Conservation (phyloP, 345 rosid genomes). For the Erysimum cheiranthoides region DNA sequence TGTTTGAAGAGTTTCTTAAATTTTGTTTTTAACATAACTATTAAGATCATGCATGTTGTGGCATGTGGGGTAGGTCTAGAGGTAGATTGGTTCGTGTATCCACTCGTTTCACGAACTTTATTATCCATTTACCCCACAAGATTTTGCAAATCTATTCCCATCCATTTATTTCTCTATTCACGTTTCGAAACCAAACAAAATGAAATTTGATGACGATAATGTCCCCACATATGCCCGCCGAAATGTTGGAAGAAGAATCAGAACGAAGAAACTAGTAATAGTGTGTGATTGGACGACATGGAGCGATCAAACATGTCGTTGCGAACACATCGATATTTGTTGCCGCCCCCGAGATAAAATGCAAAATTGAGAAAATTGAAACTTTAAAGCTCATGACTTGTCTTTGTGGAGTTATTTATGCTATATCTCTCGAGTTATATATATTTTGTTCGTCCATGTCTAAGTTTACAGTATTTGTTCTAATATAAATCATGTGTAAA, state of each 20-base stretch:
- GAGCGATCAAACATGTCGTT: constrained; percentile 15
- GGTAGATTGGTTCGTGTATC: constrained; percentile 26
- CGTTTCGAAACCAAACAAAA: constrained; percentile 33
- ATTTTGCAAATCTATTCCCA: constrained; percentile 37
- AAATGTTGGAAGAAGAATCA: constrained; percentile 12
- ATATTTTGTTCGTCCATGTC: not conserved
- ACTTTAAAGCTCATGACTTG: constrained; percentile 5
- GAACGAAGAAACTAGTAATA: not conserved
- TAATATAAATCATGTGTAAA: not conserved
- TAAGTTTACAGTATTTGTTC: not conserved
- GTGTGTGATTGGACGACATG: constrained; percentile 24
- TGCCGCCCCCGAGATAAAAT: not conserved
- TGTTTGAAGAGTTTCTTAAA: not conserved
- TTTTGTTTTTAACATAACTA: not conserved
- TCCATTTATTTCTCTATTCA: constrained; percentile 33
- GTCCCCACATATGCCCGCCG: constrained; percentile 11
- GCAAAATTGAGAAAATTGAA: not conserved
- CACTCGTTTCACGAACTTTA: constrained; percentile 31
- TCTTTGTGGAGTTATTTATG: no score
- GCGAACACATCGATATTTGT: not conserved
- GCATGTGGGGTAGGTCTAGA: not conserved
- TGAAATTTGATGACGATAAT: not conserved
- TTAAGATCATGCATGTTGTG: not conserved
- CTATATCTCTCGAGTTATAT: no score
- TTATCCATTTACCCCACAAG: constrained; percentile 37